Conservation (phyloP, 2,329 filamentous ascomycete genomes). For the Penicillium sp. region DNA sequence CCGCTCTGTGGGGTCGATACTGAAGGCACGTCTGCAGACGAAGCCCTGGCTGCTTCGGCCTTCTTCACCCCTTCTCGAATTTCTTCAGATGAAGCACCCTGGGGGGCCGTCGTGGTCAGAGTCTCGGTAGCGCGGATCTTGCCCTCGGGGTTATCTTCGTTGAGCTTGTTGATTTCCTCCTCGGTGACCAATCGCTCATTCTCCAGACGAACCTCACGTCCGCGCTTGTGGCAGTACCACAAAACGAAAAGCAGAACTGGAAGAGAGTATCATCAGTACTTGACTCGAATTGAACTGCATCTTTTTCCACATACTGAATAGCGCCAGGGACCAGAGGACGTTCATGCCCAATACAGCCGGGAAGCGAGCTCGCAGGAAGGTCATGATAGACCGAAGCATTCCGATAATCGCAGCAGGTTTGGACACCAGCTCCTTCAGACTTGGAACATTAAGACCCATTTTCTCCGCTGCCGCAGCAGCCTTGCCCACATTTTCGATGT, state of each 20-base stretch:
- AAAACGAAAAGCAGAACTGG: slow-evolving; percentile 89
- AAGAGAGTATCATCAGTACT: neutral
- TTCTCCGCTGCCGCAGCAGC: slow-evolving; percentile 65
- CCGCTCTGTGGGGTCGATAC: slow-evolving; percentile 15
- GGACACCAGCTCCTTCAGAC: slow-evolving; percentile 76
- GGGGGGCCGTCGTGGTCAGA: slow-evolving; percentile 46
- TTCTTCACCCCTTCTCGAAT: slow-evolving; percentile 46
- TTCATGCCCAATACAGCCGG: slow-evolving; percentile 91
- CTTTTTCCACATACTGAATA: slow-evolving; percentile 70
- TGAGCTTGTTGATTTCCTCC: slow-evolving; percentile 47
- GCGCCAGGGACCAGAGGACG: slow-evolving; percentile 83
- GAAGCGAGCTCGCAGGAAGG: slow-evolving; percentile 83
- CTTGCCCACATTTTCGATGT: slow-evolving; percentile 55
- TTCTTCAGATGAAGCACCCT: slow-evolving; percentile 44
- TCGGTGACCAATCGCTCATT: slow-evolving; percentile 57
- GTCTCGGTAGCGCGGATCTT: slow-evolving; percentile 41
- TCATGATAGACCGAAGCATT: slow-evolving; percentile 88
- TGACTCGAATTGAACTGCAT: neutral
- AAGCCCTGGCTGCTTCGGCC: slow-evolving; percentile 39
- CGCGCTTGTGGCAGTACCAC: slow-evolving; percentile 98
- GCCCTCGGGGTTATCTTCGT: slow-evolving; percentile 38
- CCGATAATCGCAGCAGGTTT: slow-evolving; percentile 85
- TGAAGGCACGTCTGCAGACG: slow-evolving; percentile 23
- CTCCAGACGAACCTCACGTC: slow-evolving; percentile 79
- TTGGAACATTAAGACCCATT: slow-evolving; percentile 70